A percentile compares a stretch with the other conserved stretches of the same genome.
phyloP scores from a whole-genome alignment of 805 yeast species.

The Wickerhamomyces kurtzmanii region DNA sequence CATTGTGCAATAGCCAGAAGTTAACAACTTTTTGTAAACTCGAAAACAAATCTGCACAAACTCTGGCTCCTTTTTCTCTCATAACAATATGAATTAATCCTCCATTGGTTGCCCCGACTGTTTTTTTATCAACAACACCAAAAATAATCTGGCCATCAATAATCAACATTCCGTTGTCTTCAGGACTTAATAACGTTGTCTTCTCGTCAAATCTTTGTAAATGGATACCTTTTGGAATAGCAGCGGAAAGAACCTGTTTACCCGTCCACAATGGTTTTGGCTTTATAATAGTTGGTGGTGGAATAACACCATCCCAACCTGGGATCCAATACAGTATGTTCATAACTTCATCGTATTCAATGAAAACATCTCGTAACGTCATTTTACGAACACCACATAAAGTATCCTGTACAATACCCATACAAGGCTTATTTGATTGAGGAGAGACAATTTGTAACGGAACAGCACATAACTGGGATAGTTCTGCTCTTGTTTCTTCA shows the following conservation, averaged over 20 bases:
- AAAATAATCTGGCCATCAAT: constrained; percentile 94
- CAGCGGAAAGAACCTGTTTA: constrained; percentile 85
- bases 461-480: constrained; percentile 91
- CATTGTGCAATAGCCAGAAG: constrained; percentile 92
- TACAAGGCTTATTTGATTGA: constrained; percentile 96
- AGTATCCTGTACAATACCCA: constrained; percentile 99
- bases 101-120: constrained; percentile 98
- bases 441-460: constrained; percentile 98
- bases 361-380: constrained; percentile 82
- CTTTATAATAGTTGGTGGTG: constrained; percentile 87
- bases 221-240: constrained; percentile 94
- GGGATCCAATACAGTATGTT: constrained; percentile 97
- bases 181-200: constrained; percentile 72
- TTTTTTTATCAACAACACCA: constrained; percentile 96
- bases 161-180: constrained; percentile 92
- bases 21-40: constrained; percentile 92
- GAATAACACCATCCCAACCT: constrained; percentile 96
- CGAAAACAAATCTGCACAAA: constrained; percentile 85
- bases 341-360: constrained; percentile 92
- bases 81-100: constrained; percentile 95
- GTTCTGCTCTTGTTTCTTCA: constrained; percentile 94
- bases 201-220: constrained; percentile 90
- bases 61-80: constrained; percentile 92
- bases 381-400: constrained; percentile 94
- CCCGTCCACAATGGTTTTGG: constrained; percentile 98